Base-by-base conservation (phyloP, 345 rosid genomes). In the Bruguiera sexangula region DNA sequence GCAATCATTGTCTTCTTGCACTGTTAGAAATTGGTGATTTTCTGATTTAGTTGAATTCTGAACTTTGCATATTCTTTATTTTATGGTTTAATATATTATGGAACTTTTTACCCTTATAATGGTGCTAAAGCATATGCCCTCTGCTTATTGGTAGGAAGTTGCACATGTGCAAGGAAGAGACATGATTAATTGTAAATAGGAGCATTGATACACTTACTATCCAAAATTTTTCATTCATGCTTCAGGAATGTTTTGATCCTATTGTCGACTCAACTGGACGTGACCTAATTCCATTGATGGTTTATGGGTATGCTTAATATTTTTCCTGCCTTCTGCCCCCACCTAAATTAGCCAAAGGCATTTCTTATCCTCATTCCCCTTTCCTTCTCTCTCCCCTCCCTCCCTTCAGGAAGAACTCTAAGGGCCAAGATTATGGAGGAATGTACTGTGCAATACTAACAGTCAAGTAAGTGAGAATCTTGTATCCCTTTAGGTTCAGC, bases 181-280 rank as follows among this genome's bases (percentile, higher is more conserved):
- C 50, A 43, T 43, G 50, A 39, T 39, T 39, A 39, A 18, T 43
- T 43, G 50, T 13, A 43, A 43, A 11, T 43, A 13, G 50, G 50
- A 43, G 50, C 50, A 43, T 43, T 43, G 50, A 43, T 13, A 3
- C 5, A 43, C 50, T 3, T 43, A 3, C 50, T 3, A 56, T 21
- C 29, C 29, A 27, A 56, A 27, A 56, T 56, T 21, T 56, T 22
- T 56, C 29, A 37, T 21, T 67, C 73, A 22, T 75, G 56, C 63
- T 74, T 55, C 89, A 94, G 96, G 98, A 89, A 62, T 82, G 90
- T 57, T 91, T 91, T 80, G 93, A 86, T 85, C 98, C 97, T 20
- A 93, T 93, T 60, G 81, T 83, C 68, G 96, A 86, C 66, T 84
- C 82, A 69, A 68, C 73, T 60, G 82, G 81, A 65, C 87, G 85